Evolutionary conservation across 495 filamentous ascomycete species (phyloP).

Genomic region (Penicillium simplicissimum): DNA sequence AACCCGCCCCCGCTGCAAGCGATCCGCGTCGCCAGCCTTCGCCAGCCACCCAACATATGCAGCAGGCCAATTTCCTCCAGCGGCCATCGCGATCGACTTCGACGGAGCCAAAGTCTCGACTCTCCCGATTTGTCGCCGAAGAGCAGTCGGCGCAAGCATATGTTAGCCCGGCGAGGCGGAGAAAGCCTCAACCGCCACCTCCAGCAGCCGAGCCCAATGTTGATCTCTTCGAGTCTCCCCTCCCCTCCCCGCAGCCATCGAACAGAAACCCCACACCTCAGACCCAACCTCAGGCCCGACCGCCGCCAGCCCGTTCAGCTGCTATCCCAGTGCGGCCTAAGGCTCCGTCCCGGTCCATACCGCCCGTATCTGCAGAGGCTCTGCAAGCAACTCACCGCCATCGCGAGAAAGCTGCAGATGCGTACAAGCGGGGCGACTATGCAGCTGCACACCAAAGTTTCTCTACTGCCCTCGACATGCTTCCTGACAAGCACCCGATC

Average conservation of each 20-base stretch:
- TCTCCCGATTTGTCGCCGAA: constrained; percentile 72
- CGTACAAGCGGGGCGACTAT: constrained; percentile 95
- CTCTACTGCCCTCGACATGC: constrained; percentile 66
- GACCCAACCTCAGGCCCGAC: constrained; percentile 27
- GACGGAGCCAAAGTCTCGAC: constrained; percentile 57
- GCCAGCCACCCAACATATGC: constrained; percentile 32
- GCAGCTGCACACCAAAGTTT: constrained; percentile 81
- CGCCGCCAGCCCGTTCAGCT: constrained; percentile 25
- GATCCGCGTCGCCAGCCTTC: constrained; percentile 49
- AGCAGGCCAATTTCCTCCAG: constrained; percentile 39
- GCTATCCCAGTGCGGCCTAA: constrained; percentile 49
- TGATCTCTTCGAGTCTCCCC: constrained; percentile 58
- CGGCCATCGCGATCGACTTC: constrained; percentile 43
- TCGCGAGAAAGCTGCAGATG: constrained; percentile 74
- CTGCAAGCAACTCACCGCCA: constrained; percentile 72
- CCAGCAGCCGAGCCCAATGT: constrained; percentile 47
- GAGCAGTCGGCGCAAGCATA: constrained; percentile 85
- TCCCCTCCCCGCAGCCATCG: constrained; percentile 32
- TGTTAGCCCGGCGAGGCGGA: constrained; percentile 82
- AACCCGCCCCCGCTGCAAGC: constrained; percentile 23
- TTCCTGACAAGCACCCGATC: constrained; percentile 82
- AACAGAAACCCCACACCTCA: constrained; percentile 35
- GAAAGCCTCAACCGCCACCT: constrained; percentile 56
- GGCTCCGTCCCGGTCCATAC: constrained; percentile 64
- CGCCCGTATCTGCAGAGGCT: constrained; percentile 63